Percentiles rank a stretch among this genome's conserved stretches.
These are phyloP conservation scores for Hirschfeldia incana DNA, from an alignment of 345 rosid species.

Conservation along the genomic window DNA sequence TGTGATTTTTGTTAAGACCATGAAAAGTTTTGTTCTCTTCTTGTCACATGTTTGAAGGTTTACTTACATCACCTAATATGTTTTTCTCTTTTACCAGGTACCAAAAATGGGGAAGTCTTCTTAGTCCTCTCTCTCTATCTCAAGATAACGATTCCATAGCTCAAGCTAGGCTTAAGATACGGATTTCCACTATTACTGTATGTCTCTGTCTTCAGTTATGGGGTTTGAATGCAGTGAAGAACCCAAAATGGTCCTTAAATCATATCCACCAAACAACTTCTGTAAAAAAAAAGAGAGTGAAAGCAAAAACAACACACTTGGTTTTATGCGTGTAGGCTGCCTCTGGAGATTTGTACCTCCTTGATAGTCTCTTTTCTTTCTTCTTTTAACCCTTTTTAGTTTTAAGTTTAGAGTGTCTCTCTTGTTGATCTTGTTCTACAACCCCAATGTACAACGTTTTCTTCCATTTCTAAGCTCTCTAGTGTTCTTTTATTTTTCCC, in stretches of 20 bases:
- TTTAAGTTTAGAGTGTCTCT: slow-evolving; percentile 7
- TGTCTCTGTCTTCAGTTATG: neutral
- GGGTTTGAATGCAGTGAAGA: slow-evolving; percentile 27
- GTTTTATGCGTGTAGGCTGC: slow-evolving; percentile 18
- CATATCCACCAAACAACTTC: slow-evolving; percentile 21
- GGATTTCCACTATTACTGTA: neutral
- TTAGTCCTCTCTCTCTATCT: slow-evolving; percentile 4
- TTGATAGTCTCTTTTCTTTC: slow-evolving; percentile 6
- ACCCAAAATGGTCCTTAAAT: slow-evolving; percentile 20
- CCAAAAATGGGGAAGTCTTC: slow-evolving; percentile 38
- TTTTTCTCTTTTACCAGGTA: neutral
- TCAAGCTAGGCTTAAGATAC: slow-evolving; percentile 13
- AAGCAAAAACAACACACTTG: slow-evolving; percentile 1
- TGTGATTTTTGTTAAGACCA: neutral
- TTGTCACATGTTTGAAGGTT: neutral
- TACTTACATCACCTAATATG: neutral
- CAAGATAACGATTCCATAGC: slow-evolving; percentile 8
- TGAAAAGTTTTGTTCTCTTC: neutral
- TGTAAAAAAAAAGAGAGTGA: slow-evolving; percentile 22
- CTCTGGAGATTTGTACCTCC: slow-evolving; percentile 20
- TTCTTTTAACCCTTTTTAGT: slow-evolving; percentile 10
- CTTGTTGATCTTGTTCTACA: neutral
- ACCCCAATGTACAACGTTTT: slow-evolving; percentile 11
- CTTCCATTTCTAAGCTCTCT: neutral
- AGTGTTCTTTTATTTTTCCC: no score